These are phyloP conservation scores for Pythium rishiriense DNA, from an alignment of 352 stramenopile genomes.

Conservation along the genomic window DNA sequence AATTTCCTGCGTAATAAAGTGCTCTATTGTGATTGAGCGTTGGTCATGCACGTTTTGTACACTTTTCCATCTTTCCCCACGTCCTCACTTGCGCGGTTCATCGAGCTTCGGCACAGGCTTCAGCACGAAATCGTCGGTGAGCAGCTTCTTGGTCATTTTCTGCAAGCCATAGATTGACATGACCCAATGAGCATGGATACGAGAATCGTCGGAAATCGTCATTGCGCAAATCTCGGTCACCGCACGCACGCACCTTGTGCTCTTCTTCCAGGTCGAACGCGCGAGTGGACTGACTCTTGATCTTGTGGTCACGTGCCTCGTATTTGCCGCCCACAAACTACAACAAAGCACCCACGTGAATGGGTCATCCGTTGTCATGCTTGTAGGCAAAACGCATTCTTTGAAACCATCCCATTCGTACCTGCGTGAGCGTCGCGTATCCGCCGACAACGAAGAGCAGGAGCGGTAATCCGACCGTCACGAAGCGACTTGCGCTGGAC, in stretches of 20 bases:
- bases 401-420: background rate
- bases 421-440: slow-evolving; percentile 75
- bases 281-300: slow-evolving; percentile 84
- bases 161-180: slow-evolving; percentile 9
- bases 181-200: background rate
- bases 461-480: slow-evolving; percentile 69
- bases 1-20: too few relatives aligned
- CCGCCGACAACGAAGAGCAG: slow-evolving; percentile 84
- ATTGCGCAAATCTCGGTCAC: background rate
- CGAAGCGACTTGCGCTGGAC: slow-evolving; percentile 58
- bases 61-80: background rate
- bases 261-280: slow-evolving; percentile 86
- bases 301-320: slow-evolving; percentile 71
- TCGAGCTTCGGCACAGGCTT: slow-evolving; percentile 68
- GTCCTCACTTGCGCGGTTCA: slow-evolving; percentile 25
- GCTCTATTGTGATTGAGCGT: slow-evolving; percentile 5
- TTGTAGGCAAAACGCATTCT: background rate
- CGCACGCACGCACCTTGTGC: slow-evolving; percentile 57
- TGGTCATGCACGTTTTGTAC: background rate
- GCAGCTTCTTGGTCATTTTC: slow-evolving; percentile 86
- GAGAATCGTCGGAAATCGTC: background rate
- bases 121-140: slow-evolving; percentile 81
- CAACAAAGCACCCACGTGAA: background rate
- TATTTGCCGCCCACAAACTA: slow-evolving; percentile 86
- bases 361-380: too few relatives aligned